A percentile compares a stretch with the other conserved stretches of the same genome.
Evolutionary conservation across 306 rosid genomes (phyloP).

Genomic region (Neltuma alba): DNA sequence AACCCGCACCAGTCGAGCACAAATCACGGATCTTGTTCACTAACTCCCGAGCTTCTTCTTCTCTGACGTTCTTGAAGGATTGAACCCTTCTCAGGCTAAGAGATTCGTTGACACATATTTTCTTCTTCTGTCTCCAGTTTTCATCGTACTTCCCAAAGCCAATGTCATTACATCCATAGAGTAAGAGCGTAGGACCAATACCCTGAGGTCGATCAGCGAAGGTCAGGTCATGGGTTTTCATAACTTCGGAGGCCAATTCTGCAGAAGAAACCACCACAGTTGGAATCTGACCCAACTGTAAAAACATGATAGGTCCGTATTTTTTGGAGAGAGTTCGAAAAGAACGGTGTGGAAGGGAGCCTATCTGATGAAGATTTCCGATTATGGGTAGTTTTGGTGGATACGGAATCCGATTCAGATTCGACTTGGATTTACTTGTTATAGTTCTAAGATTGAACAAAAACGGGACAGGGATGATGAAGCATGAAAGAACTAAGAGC

Average conservation of each 20-base stretch:
- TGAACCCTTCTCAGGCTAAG: constrained; percentile 34
- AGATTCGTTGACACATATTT: constrained; percentile 23
- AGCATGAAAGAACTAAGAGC: background rate
- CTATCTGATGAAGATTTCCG: constrained; percentile 49
- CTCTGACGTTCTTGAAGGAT: constrained; percentile 23
- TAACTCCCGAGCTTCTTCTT: background rate
- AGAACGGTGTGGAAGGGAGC: constrained; percentile 37
- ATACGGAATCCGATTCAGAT: constrained; percentile 32
- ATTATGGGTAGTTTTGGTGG: constrained; percentile 46
- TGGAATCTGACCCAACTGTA: constrained; percentile 40
- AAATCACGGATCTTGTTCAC: background rate
- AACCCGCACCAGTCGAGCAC: background rate
- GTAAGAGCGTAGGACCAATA: constrained; percentile 29
- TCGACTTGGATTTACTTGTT: constrained; percentile 27
- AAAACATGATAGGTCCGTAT: constrained; percentile 34
- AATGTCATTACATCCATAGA: constrained; percentile 32
- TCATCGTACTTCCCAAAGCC: constrained; percentile 37
- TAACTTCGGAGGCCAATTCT: constrained; percentile 17
- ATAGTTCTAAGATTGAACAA: constrained; percentile 5
- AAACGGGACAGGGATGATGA: background rate
- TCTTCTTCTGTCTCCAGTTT: constrained; percentile 40
- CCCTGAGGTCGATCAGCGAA: constrained; percentile 38
- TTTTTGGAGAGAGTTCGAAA: constrained; percentile 23
- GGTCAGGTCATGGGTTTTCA: constrained; percentile 28
- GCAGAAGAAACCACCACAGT: constrained; percentile 42